Evolutionary conservation across 345 rosid genomes (phyloP).

Genomic region (Erysimum cheiranthoides): DNA sequence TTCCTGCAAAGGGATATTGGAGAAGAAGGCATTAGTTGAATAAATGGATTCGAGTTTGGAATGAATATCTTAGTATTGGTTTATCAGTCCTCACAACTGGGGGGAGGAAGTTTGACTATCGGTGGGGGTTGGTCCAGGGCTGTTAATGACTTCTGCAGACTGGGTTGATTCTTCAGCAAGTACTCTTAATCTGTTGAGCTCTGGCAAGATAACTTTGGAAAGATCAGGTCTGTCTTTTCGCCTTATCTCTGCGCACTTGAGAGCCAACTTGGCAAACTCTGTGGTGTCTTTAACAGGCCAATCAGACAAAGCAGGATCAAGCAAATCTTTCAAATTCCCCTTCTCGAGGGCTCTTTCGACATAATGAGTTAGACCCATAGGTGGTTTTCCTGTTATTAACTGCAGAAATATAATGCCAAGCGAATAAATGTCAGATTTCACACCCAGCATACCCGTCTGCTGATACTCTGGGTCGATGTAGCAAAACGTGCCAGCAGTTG

Average conservation of each 20-base stretch:
- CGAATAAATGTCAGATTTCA: conserved; percentile 82
- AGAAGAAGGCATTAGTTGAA: conserved; percentile 19
- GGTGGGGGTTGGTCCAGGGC: conserved; percentile 48
- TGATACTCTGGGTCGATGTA: conserved; percentile 95
- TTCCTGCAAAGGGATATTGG: conserved; percentile 33
- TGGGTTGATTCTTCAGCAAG: conserved; percentile 61
- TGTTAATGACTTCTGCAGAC: conserved; percentile 36
- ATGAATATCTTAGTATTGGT: conserved; percentile 18
- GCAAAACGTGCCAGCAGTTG: conserved; percentile 92
- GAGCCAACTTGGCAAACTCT: conserved; percentile 63
- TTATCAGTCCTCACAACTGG: conserved; percentile 34
- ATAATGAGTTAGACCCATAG: conserved; percentile 84
- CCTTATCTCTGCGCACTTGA: conserved; percentile 76
- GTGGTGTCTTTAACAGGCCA: conserved; percentile 87
- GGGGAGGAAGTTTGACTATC: conserved; percentile 43
- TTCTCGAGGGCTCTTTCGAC: conserved; percentile 66
- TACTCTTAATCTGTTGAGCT: conserved; percentile 65
- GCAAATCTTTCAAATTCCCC: conserved; percentile 57
- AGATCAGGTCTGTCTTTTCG: conserved; percentile 86
- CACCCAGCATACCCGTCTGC: conserved; percentile 89
- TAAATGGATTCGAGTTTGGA: conserved; percentile 23
- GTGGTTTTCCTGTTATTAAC: conserved; percentile 70
- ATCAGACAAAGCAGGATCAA: conserved; percentile 70
- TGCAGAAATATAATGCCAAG: conserved; percentile 83
- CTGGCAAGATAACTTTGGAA: conserved; percentile 70